A percentile compares a stretch with the other conserved stretches of the same genome.
Conservation (phyloP, 371 early-diverging fungal species). For the Sporodiniella umbellata region DNA sequence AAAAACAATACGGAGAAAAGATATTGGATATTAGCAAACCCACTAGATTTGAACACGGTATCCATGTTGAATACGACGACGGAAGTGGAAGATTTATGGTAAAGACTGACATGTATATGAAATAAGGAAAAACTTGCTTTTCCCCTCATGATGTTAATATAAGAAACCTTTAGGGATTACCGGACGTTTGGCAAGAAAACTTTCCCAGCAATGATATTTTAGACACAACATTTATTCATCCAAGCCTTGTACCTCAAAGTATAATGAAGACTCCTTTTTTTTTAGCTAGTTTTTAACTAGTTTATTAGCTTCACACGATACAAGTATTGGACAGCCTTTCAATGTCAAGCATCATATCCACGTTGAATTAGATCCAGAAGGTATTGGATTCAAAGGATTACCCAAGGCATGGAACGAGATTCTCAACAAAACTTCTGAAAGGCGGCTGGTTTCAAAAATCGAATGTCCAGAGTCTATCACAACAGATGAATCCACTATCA, state of each 20-base stretch:
- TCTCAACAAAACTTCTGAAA: not conserved
- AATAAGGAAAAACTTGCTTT: not conserved
- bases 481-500: not conserved
- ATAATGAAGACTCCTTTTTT: no score
- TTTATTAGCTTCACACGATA: slow-evolving; percentile 1
- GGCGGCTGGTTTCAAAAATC: slow-evolving; percentile 7
- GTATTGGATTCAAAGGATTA: slow-evolving; percentile 38
- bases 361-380: slow-evolving; percentile 38
- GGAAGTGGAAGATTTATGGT: slow-evolving; percentile 52
- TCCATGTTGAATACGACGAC: slow-evolving; percentile 54
- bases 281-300: no score
- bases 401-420: slow-evolving; percentile 41
- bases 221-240: slow-evolving; percentile 50
- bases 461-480: slow-evolving; percentile 5
- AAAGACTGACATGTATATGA: not conserved
- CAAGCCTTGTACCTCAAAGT: slow-evolving; percentile 46
- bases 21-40: slow-evolving; percentile 53
- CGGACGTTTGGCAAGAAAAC: slow-evolving; percentile 54
- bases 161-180: slow-evolving; percentile 51
- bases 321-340: slow-evolving; percentile 47
- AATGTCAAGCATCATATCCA: slow-evolving; percentile 51
- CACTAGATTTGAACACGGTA: slow-evolving; percentile 54
- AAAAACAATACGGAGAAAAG: slow-evolving; percentile 26
- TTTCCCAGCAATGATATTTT: slow-evolving; percentile 53
- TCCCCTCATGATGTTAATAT: not conserved